These are phyloP conservation scores for Leucoagaricus sp. DNA, from an alignment of 1,284 basidiomycete species.

Conservation along the genomic window DNA sequence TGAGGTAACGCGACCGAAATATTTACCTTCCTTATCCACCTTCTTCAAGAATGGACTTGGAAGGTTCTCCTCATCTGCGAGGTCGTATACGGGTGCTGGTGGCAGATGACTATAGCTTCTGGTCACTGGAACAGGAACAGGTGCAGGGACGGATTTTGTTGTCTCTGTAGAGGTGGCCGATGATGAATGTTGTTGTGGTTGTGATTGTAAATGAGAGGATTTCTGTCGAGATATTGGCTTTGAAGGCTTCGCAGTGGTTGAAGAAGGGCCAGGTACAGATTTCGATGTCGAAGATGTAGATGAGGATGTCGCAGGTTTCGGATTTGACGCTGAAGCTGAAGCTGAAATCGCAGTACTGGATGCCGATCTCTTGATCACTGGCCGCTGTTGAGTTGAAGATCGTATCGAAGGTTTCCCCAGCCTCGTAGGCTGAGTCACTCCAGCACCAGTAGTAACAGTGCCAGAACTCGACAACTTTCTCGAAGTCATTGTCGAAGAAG, in stretches of 20 bases:
- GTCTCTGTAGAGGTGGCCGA: slow-evolving; percentile 5
- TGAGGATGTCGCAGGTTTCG: slow-evolving; percentile 24
- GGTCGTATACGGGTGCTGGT: slow-evolving; percentile 54
- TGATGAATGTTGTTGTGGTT: slow-evolving; percentile 11
- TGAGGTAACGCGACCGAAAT: slow-evolving; percentile 4
- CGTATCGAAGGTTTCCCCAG: slow-evolving; percentile 46
- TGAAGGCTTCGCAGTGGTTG: no score
- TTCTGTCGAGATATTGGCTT: slow-evolving; percentile 3
- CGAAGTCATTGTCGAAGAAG: slow-evolving; percentile 2
- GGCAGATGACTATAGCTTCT: slow-evolving; percentile 14
- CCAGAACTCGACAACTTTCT: background rate
- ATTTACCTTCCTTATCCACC: slow-evolving; percentile 30
- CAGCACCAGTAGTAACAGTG: slow-evolving; percentile 19
- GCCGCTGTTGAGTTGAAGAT: slow-evolving; percentile 18
- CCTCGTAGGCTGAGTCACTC: slow-evolving; percentile 43
- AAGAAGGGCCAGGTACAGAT: no score
- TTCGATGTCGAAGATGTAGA: slow-evolving; percentile 17
- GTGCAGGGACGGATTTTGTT: slow-evolving; percentile 18
- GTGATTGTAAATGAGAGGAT: background rate
- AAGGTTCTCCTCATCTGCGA: slow-evolving; percentile 79
- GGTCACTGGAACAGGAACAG: slow-evolving; percentile 25
- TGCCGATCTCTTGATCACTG: slow-evolving; percentile 15
- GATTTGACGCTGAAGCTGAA: slow-evolving; percentile 18
- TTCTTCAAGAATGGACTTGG: slow-evolving; percentile 81
- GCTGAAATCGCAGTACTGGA: slow-evolving; percentile 17